These are phyloP conservation scores for Arthrobotrys megalospora DNA, from an alignment of 2,329 filamentous ascomycete species.

Conservation along the genomic window DNA sequence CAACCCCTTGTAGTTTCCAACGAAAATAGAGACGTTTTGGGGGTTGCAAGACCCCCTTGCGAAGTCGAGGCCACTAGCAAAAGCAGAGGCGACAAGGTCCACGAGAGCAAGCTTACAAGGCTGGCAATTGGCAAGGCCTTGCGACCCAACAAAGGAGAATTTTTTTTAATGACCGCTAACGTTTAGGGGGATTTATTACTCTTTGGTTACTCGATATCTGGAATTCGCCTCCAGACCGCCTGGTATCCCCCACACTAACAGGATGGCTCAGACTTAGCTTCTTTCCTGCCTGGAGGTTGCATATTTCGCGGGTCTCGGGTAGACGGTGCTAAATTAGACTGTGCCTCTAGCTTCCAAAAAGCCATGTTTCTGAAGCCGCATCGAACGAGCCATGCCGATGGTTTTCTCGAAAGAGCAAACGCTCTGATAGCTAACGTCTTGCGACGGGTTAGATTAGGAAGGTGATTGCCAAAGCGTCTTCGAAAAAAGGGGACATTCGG, in stretches of 20 bases:
- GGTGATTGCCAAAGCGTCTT: conserved; percentile 44
- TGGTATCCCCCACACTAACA: conserved; percentile 57
- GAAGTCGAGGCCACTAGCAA: background rate
- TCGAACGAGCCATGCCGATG: conserved; percentile 15
- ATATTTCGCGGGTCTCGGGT: conserved; percentile 61
- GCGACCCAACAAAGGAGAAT: conserved; percentile 50
- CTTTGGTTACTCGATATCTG: conserved; percentile 34
- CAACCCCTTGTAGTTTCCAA: conserved; percentile 24
- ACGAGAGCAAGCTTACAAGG: conserved; percentile 19
- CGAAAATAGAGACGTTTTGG: background rate
- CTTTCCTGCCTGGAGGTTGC: conserved; percentile 22
- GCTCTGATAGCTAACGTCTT: conserved; percentile 38
- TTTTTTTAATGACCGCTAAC: conserved; percentile 45
- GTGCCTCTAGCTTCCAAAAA: conserved; percentile 11
- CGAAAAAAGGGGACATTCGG: conserved; percentile 49
- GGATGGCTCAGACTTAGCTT: conserved; percentile 35
- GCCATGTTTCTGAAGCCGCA: conserved; percentile 27
- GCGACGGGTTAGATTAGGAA: conserved; percentile 41
- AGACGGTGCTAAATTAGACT: conserved; percentile 45
- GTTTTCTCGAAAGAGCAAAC: conserved; percentile 27
- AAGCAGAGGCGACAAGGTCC: conserved; percentile 30
- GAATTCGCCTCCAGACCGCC: conserved; percentile 48
- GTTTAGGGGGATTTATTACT: conserved; percentile 32
- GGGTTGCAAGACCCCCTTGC: background rate
- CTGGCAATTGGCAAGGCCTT: conserved; percentile 22